Evolutionary conservation across 768 basidiomycete genomes (phyloP), one percentile per base, ranked within the genome.

Genomic region (Boletales sp.): DNA sequence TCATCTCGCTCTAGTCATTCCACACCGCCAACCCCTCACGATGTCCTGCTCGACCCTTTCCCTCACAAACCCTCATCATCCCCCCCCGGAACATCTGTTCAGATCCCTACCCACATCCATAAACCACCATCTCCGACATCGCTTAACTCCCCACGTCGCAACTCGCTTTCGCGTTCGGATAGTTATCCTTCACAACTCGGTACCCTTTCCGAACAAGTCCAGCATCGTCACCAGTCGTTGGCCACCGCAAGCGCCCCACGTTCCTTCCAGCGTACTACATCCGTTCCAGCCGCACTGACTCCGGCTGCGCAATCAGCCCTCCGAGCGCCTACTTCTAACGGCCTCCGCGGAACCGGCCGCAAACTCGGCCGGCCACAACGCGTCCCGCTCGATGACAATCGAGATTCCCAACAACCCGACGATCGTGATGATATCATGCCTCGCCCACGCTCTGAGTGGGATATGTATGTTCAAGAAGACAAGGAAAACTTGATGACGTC

Each of bases 161-260:
- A 71, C 17, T 79, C 84, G 0, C 74, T 88, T 27, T 79, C 84
- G 5, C 82, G 82, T 40, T 84, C 86, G 36, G 86, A 88, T 61
- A 84, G 80, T 59, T 77, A 79, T 55, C 68, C 79, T n/a, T 63
- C 73, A 8, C 71, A 77, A n/a, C 64, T 65, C 24, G 51, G 61
- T 51, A 55, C 63, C 43, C 66, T 59, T 54, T 68, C 19, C 21
- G 66, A 54, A 59, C 68, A 51, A 55, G 62, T 40, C 47, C 71
- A 38, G 53, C 63, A 60, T 51, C 70, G 47, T 56, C 59, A 50
- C 53, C 72, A 60, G 58, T 59, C 55, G 39, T 34, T 42, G 31
- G 40, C 60, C 14, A 59, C 59, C 24, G 44, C 53, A 46, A 53
- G 14, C 11, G 48, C 66, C 7, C 60, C 70, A 10, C 77, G 87